phyloP scores from a whole-genome alignment of 768 basidiomycete genomes.

The Steccherinum ochraceum region DNA sequence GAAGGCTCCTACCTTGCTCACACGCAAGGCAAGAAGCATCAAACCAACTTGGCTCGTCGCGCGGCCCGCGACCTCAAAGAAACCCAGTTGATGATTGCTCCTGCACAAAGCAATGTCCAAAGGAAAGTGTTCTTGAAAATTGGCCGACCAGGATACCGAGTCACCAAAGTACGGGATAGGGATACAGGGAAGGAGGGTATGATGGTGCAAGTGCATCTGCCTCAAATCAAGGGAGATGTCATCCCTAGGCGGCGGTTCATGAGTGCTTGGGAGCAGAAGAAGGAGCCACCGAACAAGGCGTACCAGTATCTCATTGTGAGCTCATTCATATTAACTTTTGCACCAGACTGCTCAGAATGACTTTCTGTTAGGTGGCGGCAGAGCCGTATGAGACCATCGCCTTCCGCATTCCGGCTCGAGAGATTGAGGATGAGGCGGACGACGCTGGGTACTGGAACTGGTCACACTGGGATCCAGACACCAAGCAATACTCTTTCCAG shows the following conservation, averaged over 20 bases:
- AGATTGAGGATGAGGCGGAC: slow-evolving; percentile 92
- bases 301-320: slow-evolving; percentile 96
- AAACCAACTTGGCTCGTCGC: slow-evolving; percentile 94
- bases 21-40: slow-evolving; percentile 99
- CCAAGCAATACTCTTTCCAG: slow-evolving; percentile 96
- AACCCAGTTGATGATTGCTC: slow-evolving; percentile 83
- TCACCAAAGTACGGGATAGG: slow-evolving; percentile 92
- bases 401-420: slow-evolving; percentile 96
- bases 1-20: slow-evolving; percentile 99
- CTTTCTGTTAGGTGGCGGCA: slow-evolving; percentile 74
- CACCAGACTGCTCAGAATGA: no score
- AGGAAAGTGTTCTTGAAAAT: slow-evolving; percentile 97
- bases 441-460: slow-evolving; percentile 92
- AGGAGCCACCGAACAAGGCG: slow-evolving; percentile 91
- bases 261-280: slow-evolving; percentile 96
- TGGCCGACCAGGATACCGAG: slow-evolving; percentile 90
- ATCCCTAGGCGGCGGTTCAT: slow-evolving; percentile 87
- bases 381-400: slow-evolving; percentile 99
- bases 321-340: slow-evolving; percentile 13
- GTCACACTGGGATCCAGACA: slow-evolving; percentile 99
- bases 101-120: slow-evolving; percentile 70
- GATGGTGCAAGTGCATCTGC: slow-evolving; percentile 95
- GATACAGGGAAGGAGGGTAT: slow-evolving; percentile 92
- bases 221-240: slow-evolving; percentile 85
- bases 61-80: slow-evolving; percentile 98